Evolutionary conservation across 768 basidiomycete species (phyloP).

Genomic region (Melanogaster broomeanus): DNA sequence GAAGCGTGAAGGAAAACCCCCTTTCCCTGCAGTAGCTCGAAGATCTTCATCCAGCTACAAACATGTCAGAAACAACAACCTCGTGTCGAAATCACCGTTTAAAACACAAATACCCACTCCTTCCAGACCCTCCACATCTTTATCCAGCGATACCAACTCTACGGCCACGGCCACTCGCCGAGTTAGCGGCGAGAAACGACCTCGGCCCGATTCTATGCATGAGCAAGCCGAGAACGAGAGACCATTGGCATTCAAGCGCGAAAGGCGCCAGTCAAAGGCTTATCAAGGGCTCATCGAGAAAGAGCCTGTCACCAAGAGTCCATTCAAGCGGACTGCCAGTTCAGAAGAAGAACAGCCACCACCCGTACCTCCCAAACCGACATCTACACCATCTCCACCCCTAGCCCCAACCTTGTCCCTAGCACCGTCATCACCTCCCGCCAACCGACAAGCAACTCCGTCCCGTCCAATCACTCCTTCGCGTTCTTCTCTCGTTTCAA

Average conservation of each 20-base stretch:
- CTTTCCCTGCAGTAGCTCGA: conserved; percentile 58
- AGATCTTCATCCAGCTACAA: conserved; percentile 78
- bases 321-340: conserved; percentile 52
- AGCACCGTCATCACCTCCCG: conserved; percentile 31
- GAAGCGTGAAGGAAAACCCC: conserved; percentile 58
- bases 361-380: conserved; percentile 26
- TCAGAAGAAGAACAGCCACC: conserved; percentile 32
- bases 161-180: conserved; percentile 35
- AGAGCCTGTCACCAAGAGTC: conserved; percentile 82
- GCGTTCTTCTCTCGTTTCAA: conserved; percentile 69
- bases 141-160: conserved; percentile 7
- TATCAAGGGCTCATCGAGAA: conserved; percentile 73
- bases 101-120: conserved; percentile 64
- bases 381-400: neutral
- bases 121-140: conserved; percentile 26
- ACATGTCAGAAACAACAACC: conserved; percentile 73
- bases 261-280: conserved; percentile 72
- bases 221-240: conserved; percentile 73
- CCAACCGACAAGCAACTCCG: conserved; percentile 42
- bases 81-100: conserved; percentile 87
- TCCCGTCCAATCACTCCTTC: conserved; percentile 36
- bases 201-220: conserved; percentile 70
- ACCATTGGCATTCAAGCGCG: conserved; percentile 67
- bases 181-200: conserved; percentile 78
- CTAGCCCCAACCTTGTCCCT: conserved; percentile 12